Evolutionary conservation across 1,284 basidiomycete species (phyloP), one percentile per base, ranked within the genome.

Genomic region (Grifola frondosa): DNA sequence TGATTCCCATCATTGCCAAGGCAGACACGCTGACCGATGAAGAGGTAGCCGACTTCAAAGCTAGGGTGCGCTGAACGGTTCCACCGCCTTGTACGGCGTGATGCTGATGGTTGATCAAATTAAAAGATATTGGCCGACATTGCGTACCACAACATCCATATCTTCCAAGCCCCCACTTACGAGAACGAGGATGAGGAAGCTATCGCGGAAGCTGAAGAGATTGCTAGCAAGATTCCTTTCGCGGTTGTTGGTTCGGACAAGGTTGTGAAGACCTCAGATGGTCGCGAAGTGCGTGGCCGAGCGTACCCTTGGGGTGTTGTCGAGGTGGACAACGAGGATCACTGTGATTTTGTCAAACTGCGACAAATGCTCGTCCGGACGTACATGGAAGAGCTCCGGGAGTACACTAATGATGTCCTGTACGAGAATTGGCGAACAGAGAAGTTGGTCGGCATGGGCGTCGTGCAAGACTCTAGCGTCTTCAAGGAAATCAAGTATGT

Each of bases 171-270:
- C 3, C 94, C 94, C 1, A 85, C 86, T 6, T 97, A 97, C 60
- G 93, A 97, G 53, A 92, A 93, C 56, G 95, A 98, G 66, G 94
- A 98, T 58, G 94, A 97, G 64, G 95, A 98, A 71, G 95, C 94
- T 3, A 72, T 96, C 48, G 90, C 91, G 13, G 94, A 98, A 68
- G 90, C 91, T 42, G 91, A 95, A 66, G 94, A 96, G 67, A 97
- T 98, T 62, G 86, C 91, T 42, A 84, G 87, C 82, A 96, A 97
- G 71, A 94, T 98, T 56, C 95, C 95, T 12, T 98, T 98, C 56
- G 95, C 95, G 30, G 86, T 98, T 37, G 94, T 98, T 37, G 95
- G 95, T 26, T 97, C 94, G 15, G 88, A 96, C 68, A 75, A 78
- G 52, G 67, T 86, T 44, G 89, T 98, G 28, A 67, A 75, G 44